These are phyloP conservation scores for Aristolochia fimbriata DNA, from an alignment of 164 flowering plant genomes.

Conservation along the genomic window DNA sequence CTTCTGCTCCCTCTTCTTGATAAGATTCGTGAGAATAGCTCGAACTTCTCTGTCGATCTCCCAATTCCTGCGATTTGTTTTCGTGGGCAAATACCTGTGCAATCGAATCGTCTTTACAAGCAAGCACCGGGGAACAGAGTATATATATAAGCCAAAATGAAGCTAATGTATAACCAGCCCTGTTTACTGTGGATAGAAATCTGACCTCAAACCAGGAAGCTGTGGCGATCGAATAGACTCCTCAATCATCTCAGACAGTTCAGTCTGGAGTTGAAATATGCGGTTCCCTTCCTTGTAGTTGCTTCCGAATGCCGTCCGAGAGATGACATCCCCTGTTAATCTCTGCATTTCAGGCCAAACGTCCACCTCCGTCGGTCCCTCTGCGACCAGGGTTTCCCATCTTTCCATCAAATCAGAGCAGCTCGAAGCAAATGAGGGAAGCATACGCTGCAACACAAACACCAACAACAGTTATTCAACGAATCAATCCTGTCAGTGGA, in stretches of 20 bases:
- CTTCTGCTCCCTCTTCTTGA: conserved; percentile 6
- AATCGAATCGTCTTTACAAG: too few species aligned
- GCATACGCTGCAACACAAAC: conserved; percentile 2
- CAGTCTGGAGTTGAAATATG: conserved; percentile 7
- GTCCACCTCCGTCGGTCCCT: conserved; percentile 6
- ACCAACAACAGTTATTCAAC: background rate
- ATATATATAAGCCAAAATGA: background rate
- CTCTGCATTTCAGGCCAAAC: conserved; percentile 7
- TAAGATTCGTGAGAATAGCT: conserved; percentile 1
- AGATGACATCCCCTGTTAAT: conserved; percentile 10
- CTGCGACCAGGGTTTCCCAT: conserved; percentile 7
- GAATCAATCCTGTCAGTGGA: too few species aligned
- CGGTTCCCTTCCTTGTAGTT: conserved; percentile 8
- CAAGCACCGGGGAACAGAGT: too few species aligned
- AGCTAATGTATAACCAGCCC: background rate
- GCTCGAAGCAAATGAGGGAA: conserved; percentile 6
- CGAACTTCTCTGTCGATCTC: conserved; percentile 4
- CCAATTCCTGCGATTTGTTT: conserved; percentile 1
- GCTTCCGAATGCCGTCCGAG: conserved; percentile 13
- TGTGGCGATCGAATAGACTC: background rate
- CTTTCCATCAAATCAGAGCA: conserved; percentile 5
- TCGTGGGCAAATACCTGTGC: conserved; percentile 9
- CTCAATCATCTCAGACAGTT: conserved; percentile 2
- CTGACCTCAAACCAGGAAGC: conserved; percentile 7
- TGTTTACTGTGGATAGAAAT: background rate